Evolutionary conservation across 495 filamentous ascomycete genomes (phyloP).

Genomic region (Parmelia sp.): DNA sequence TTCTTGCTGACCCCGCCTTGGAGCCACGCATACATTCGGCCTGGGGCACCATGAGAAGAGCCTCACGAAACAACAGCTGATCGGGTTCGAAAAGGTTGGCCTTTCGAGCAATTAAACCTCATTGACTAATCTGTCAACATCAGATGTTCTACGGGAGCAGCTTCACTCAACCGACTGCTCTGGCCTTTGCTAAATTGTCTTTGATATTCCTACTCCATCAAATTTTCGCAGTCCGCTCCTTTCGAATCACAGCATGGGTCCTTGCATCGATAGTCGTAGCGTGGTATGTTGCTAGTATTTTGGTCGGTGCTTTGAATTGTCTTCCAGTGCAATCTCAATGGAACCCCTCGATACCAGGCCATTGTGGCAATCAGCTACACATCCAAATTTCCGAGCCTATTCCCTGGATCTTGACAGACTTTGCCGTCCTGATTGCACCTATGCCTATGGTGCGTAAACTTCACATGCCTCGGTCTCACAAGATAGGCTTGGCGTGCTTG

Average conservation of each 20-base stretch:
- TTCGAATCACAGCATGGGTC: conserved; percentile 9
- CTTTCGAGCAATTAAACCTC: no score
- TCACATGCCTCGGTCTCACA: background rate
- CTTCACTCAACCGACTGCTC: no score
- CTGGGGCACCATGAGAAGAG: no score
- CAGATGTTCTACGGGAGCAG: no score
- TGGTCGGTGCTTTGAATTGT: conserved; percentile 6
- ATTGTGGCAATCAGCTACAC: conserved; percentile 1
- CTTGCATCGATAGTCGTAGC: conserved; percentile 11
- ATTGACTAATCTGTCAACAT: no score
- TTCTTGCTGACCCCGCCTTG: no score
- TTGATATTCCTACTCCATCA: conserved; percentile 7
- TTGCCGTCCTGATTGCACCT: conserved; percentile 13
- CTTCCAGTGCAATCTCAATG: conserved; percentile 6
- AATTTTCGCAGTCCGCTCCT: conserved; percentile 15
- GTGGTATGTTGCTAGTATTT: conserved; percentile 10
- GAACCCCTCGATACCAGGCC: background rate
- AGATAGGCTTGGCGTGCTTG: background rate
- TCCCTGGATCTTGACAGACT: conserved; percentile 13
- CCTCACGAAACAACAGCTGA: no score
- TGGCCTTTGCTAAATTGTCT: no score
- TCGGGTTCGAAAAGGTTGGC: no score
- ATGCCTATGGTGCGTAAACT: background rate
- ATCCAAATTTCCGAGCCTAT: background rate
- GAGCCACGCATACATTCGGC: no score